Conservation (phyloP, 2,329 filamentous ascomycete genomes). For the Beauveria pseudobassiana region DNA sequence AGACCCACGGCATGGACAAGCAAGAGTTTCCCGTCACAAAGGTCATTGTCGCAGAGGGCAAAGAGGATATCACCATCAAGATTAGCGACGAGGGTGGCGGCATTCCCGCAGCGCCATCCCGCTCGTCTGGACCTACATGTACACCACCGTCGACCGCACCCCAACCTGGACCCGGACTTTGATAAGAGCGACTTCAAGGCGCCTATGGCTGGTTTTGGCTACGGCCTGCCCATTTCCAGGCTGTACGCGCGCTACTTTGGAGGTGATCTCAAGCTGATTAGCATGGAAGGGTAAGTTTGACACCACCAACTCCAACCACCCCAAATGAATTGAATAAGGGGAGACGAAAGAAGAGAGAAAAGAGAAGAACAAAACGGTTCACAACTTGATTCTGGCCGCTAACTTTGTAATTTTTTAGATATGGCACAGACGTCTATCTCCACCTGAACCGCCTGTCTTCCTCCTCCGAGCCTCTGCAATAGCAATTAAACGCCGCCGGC, state of each 20-base stretch:
- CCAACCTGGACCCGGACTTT: slow-evolving; percentile 91
- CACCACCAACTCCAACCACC: neutral
- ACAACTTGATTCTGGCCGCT: neutral
- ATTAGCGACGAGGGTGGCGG: slow-evolving; percentile 94
- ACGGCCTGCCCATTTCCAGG: slow-evolving; percentile 87
- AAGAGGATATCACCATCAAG: slow-evolving; percentile 99
- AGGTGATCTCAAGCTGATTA: slow-evolving; percentile 93
- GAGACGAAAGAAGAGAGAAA: no score
- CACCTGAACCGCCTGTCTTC: slow-evolving; percentile 94
- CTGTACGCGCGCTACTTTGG: slow-evolving; percentile 97
- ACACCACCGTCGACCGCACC: slow-evolving; percentile 94
- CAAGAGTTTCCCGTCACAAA: slow-evolving; percentile 95
- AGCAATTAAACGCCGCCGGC: slow-evolving; percentile 57
- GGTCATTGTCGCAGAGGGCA: slow-evolving; percentile 93
- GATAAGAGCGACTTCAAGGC: slow-evolving; percentile 99
- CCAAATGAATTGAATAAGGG: no score
- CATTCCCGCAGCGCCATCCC: slow-evolving; percentile 86
- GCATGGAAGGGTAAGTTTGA: slow-evolving; percentile 86
- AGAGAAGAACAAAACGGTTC: no score
- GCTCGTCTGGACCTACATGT: slow-evolving; percentile 99
- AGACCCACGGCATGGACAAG: slow-evolving; percentile 89
- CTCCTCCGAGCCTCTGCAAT: slow-evolving; percentile 94
- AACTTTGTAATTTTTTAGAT: slow-evolving; percentile 44
- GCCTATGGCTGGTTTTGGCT: slow-evolving; percentile 98
- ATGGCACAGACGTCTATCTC: slow-evolving; percentile 96